Percentiles rank a stretch among this genome's conserved stretches.
These are phyloP conservation scores for Cenococcum geophilum DNA, from an alignment of 495 filamentous ascomycete species.

Conservation along the genomic window DNA sequence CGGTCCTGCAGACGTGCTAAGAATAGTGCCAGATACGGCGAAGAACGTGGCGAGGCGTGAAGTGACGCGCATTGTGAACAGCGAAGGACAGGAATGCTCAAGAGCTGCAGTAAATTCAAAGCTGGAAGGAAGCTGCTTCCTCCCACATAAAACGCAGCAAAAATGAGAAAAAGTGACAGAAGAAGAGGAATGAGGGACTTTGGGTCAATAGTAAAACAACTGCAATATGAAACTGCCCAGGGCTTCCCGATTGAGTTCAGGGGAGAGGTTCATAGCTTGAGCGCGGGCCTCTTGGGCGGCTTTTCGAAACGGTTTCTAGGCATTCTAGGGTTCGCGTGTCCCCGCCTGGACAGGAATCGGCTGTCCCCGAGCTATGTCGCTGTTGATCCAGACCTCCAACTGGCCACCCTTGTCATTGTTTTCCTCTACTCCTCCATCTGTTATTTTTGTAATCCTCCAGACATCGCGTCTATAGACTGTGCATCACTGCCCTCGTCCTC, in stretches of 20 bases:
- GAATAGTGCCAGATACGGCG: constrained; percentile 16
- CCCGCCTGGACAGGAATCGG: too few relatives aligned
- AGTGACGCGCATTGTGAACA: constrained; percentile 19
- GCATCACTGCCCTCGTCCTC: background rate
- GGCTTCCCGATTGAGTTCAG: background rate
- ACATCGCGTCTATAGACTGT: background rate
- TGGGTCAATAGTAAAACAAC: background rate
- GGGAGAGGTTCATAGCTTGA: background rate
- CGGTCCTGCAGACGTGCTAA: constrained; percentile 27
- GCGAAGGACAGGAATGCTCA: background rate
- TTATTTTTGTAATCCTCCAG: background rate
- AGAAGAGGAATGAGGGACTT: background rate
- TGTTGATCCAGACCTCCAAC: too few relatives aligned
- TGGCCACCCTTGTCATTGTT: too few relatives aligned
- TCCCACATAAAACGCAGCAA: background rate
- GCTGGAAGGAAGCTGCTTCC: background rate
- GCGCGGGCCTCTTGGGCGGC: background rate
- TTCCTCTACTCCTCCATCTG: background rate
- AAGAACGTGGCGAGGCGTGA: constrained; percentile 15
- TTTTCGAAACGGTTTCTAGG: too few relatives aligned
- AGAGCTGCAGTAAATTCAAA: constrained; percentile 8
- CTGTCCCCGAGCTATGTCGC: too few relatives aligned
- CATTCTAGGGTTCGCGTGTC: too few relatives aligned
- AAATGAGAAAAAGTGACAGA: background rate
- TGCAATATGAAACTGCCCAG: background rate